These are phyloP conservation scores for Metarhizium brunneum DNA, from an alignment of 2,329 filamentous ascomycete genomes.

Conservation along the genomic window DNA sequence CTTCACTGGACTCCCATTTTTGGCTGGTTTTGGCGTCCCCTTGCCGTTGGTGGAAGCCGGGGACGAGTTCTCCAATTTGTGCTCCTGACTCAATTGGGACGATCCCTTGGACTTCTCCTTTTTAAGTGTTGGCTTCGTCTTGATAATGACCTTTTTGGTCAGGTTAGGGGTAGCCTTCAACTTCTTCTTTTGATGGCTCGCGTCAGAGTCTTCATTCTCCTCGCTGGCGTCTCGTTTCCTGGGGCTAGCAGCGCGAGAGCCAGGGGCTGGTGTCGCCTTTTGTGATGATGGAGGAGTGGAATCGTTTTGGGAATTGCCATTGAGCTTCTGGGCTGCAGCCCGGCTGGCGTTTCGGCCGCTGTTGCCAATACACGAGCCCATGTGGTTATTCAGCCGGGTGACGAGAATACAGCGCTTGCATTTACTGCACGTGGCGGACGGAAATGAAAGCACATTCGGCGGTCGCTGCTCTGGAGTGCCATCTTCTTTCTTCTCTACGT, in stretches of 20 bases:
- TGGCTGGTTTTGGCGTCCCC: slow-evolving; percentile 23
- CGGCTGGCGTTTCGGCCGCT: slow-evolving; percentile 54
- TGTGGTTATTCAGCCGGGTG: slow-evolving; percentile 57
- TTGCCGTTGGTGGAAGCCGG: slow-evolving; percentile 10
- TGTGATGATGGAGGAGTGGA: slow-evolving; percentile 53
- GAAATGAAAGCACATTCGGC: slow-evolving; percentile 53
- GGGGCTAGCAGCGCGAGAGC: slow-evolving; percentile 44
- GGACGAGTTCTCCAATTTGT: slow-evolving; percentile 24
- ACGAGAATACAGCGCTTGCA: slow-evolving; percentile 59
- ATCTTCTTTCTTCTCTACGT: slow-evolving; percentile 52
- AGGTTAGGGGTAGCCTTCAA: slow-evolving; percentile 31
- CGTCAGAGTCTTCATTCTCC: slow-evolving; percentile 44
- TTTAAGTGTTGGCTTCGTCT: slow-evolving; percentile 40
- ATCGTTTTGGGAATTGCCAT: slow-evolving; percentile 45
- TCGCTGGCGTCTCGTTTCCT: slow-evolving; percentile 49
- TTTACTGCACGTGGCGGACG: slow-evolving; percentile 57
- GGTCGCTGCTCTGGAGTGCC: slow-evolving; percentile 45
- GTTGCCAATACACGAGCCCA: slow-evolving; percentile 59
- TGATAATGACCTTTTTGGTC: slow-evolving; percentile 47
- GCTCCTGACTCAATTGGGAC: slow-evolving; percentile 41
- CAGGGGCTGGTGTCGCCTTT: slow-evolving; percentile 50
- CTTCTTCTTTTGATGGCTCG: slow-evolving; percentile 49
- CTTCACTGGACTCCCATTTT: slow-evolving; percentile 30
- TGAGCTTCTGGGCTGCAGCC: slow-evolving; percentile 54
- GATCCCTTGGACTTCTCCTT: slow-evolving; percentile 46